Evolutionary conservation across 148 eudicot genomes (phyloP).

Genomic region (Rhododendron molle): DNA sequence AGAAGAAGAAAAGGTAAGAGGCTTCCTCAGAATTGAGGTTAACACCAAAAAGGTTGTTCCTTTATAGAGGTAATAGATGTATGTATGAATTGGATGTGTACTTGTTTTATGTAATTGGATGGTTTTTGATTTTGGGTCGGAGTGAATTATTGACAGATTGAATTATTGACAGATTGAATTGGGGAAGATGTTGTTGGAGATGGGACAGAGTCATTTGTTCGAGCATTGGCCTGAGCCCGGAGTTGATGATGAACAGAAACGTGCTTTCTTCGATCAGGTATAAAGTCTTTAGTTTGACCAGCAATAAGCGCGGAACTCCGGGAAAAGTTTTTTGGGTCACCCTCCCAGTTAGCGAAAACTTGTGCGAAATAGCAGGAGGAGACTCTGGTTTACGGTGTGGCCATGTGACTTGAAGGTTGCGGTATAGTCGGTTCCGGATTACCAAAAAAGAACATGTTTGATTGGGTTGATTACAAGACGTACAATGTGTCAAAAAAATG

Average conservation of each 20-base stretch:
- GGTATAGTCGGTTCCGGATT: not conserved
- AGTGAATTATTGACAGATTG: conserved; percentile 26
- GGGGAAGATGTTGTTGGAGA: conserved; percentile 65
- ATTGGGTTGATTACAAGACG: not conserved
- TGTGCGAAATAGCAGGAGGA: not conserved
- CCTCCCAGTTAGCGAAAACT: not conserved
- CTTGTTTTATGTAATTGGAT: not conserved
- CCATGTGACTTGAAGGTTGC: not conserved
- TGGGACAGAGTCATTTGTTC: conserved; percentile 74
- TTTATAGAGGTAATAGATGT: not conserved
- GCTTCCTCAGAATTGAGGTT: not conserved
- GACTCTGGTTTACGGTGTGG: not conserved
- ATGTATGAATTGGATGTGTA: not conserved
- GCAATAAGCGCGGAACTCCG: not conserved
- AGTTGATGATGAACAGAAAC: conserved; percentile 68
- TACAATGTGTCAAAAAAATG: not conserved
- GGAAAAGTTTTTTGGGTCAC: not conserved
- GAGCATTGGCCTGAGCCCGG: conserved; percentile 76
- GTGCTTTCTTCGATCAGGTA: conserved; percentile 78
- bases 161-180: conserved; percentile 57
- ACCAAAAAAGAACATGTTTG: not conserved
- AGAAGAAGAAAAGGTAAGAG: too few relatives aligned
- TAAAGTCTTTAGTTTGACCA: not conserved
- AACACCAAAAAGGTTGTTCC: not conserved
- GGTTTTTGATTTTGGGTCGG: not conserved